These are phyloP conservation scores for Cutaneotrichosporon spelunceum DNA, from an alignment of 1,284 basidiomycete genomes.

Conservation along the genomic window DNA sequence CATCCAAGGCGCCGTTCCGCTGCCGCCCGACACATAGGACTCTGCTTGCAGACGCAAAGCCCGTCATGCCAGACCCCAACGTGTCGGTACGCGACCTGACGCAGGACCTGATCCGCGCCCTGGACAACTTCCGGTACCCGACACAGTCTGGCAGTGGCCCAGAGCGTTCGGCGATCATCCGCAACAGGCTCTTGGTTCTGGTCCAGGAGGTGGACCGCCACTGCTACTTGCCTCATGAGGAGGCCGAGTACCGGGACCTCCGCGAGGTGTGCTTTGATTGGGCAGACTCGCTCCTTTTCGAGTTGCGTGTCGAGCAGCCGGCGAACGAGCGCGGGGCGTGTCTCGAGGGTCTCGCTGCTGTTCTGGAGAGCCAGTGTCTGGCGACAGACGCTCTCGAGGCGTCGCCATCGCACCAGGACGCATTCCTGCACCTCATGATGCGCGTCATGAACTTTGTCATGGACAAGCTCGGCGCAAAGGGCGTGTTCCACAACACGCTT, in stretches of 20 bases:
- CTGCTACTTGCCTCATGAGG: conserved; percentile 34
- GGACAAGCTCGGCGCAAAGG: conserved; percentile 56
- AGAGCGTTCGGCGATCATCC: conserved; percentile 45
- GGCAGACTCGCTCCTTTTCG: conserved; percentile 46
- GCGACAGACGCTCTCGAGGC: conserved; percentile 44
- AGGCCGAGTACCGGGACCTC: conserved; percentile 33
- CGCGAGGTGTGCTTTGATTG: conserved; percentile 48
- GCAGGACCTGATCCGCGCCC: conserved; percentile 33
- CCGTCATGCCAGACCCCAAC: conserved; percentile 30
- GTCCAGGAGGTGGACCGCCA: conserved; percentile 47
- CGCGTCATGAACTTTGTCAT: conserved; percentile 54
- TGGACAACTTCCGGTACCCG: conserved; percentile 36
- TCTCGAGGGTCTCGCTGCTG: conserved; percentile 53
- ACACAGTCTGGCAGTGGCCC: conserved; percentile 30
- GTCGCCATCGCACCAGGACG: conserved; percentile 37
- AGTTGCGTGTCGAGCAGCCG: conserved; percentile 49
- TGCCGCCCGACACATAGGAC: conserved; percentile 12
- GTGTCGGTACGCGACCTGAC: conserved; percentile 27
- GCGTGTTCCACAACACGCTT: conserved; percentile 57
- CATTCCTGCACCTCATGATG: conserved; percentile 51
- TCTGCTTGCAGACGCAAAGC: conserved; percentile 14
- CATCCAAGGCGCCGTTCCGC: conserved; percentile 21
- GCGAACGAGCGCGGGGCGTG: conserved; percentile 55
- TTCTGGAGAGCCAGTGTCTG: conserved; percentile 53
- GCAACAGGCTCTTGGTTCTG: conserved; percentile 42